Evolutionary conservation across 2,329 filamentous ascomycete genomes (phyloP), one percentile per base, ranked within the genome.

Genomic region (Ceratocystis harringtonii): DNA sequence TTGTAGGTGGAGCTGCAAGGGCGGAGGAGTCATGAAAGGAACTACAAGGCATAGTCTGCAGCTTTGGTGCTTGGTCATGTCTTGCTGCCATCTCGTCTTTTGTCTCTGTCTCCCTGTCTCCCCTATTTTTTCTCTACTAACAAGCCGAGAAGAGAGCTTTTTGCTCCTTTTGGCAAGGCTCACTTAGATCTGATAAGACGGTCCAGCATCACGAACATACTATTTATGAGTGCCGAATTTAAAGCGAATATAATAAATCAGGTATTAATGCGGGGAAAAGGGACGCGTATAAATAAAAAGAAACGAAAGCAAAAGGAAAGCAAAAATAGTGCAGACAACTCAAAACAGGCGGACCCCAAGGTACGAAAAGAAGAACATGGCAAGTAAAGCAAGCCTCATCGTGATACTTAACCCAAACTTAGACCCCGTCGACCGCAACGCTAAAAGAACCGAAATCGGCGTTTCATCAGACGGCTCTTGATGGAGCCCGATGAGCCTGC

Each of bases 381-480:
- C 48, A 57, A 36, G 10, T 1, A 41, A 36, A 64, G n/a, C 62
- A 64, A 25, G 25, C 19, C 7, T 28, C 22, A 2, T 32, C 28
- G 22, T 28, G 30, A 41, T 50, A n/a, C 50, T 28, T 4, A 57
- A 32, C 55, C 48, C 15, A 64, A 50, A 60, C 28, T 12, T 30
- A 12, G n/a, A 64, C 12, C 28, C 15, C 52, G 28, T 7, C 22
- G 15, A 12, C 52, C 28, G 25, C 4, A 30, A 58, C 10, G 28
- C 58, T 66, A 66, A 58, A 62, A 67, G 48, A 65, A 32, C n/a
- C 63, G 61, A 44, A 66, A 66, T 25, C 50, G 61, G 28, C 57
- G 43, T 30, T 61, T 66, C 15, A 57, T 45, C 15, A 52, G 52
- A 52, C 22, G 25, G 28, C 43, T 66, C 43, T 32, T 63, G 41